Evolutionary conservation across 768 basidiomycete genomes (phyloP).

Genomic region (Pleurotus platypus): DNA sequence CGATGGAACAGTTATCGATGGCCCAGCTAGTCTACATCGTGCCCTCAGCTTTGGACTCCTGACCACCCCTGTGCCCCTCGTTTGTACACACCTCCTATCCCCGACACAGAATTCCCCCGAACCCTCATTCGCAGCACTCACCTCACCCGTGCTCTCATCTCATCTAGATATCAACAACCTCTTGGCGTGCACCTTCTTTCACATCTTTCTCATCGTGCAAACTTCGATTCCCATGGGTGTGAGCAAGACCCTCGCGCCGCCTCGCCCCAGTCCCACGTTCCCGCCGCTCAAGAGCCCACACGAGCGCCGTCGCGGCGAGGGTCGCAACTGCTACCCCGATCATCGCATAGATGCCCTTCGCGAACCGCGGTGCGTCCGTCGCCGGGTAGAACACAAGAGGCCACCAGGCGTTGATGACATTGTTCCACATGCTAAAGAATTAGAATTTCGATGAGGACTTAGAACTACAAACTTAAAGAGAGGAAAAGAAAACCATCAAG

Average conservation of each 20-base stretch:
- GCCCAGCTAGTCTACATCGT: no score
- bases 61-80: no score
- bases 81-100: no score
- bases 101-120: no score
- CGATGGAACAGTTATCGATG: no score
- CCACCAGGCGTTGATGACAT: constrained; percentile 69
- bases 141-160: not conserved
- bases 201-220: not conserved
- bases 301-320: constrained; percentile 48
- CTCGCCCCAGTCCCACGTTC: constrained; percentile 14
- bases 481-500: not conserved
- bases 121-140: not conserved
- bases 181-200: not conserved
- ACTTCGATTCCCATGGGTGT: not conserved
- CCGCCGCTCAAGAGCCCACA: constrained; percentile 49
- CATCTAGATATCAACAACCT: not conserved
- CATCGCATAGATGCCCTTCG: constrained; percentile 69
- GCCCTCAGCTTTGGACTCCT: no score
- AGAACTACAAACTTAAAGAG: not conserved
- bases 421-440: constrained; percentile 59
- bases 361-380: constrained; percentile 65
- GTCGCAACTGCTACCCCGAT: constrained; percentile 56
- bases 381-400: constrained; percentile 71
- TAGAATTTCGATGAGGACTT: not conserved
- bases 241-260: not conserved